phyloP scores from a whole-genome alignment of 768 basidiomycete genomes.

The Lentinus tigrinus region DNA sequence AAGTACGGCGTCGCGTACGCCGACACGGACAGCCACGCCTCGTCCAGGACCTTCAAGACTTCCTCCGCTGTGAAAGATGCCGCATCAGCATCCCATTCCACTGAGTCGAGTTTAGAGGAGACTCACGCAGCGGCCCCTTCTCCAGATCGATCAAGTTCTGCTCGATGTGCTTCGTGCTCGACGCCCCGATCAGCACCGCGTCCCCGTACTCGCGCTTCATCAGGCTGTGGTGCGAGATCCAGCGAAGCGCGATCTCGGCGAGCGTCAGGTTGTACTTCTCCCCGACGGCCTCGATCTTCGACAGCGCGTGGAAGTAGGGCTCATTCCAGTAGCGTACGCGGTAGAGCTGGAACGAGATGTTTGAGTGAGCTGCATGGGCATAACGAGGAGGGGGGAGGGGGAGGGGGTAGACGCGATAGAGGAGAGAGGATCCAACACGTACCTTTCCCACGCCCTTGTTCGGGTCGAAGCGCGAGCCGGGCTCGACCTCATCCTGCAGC shows the following conservation, averaged over 20 bases:
- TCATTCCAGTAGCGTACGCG: slow-evolving; percentile 49
- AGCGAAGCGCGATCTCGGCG: slow-evolving; percentile 43
- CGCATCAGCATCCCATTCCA: background rate
- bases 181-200: slow-evolving; percentile 62
- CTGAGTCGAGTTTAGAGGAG: background rate
- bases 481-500: slow-evolving; percentile 39
- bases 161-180: slow-evolving; percentile 54
- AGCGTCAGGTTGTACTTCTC: slow-evolving; percentile 37
- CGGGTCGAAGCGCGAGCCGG: slow-evolving; percentile 59
- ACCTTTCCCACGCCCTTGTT: slow-evolving; percentile 46
- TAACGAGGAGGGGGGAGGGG: background rate
- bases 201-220: slow-evolving; percentile 48
- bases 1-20: slow-evolving; percentile 26
- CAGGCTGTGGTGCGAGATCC: slow-evolving; percentile 49
- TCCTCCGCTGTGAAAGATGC: slow-evolving; percentile 39
- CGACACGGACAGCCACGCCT: slow-evolving; percentile 40
- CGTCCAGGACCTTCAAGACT: slow-evolving; percentile 48
- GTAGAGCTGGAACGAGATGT: slow-evolving; percentile 23
- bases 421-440: background rate
- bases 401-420: too few species aligned
- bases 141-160: slow-evolving; percentile 53
- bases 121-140: slow-evolving; percentile 41
- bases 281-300: slow-evolving; percentile 41
- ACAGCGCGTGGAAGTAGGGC: slow-evolving; percentile 49
- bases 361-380: background rate